Evolutionary conservation across 2,329 filamentous ascomycete genomes (phyloP).

Genomic region (Ophiostoma novo-ulmi): DNA sequence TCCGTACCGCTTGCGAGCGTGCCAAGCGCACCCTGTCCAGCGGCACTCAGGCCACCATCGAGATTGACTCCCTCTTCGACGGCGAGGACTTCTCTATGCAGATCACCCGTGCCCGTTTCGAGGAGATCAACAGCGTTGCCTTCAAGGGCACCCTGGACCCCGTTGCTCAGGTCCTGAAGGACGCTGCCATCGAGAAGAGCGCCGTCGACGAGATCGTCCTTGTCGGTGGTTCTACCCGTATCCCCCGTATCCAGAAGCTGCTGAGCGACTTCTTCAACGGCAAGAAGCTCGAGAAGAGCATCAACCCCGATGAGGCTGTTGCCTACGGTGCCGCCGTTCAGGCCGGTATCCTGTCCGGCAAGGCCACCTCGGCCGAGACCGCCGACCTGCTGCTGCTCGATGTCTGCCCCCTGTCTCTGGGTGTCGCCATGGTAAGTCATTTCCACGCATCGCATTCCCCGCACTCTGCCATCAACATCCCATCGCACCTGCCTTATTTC

Average conservation of each 20-base stretch:
- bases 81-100: conserved; percentile 96
- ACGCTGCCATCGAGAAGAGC: conserved; percentile 79
- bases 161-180: conserved; percentile 94
- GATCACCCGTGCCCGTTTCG: conserved; percentile 98
- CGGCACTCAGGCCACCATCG: conserved; percentile 93
- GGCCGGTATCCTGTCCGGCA: conserved; percentile 92
- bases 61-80: conserved; percentile 98
- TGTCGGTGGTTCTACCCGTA: conserved; percentile 98
- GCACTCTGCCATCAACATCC: background rate
- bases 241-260: conserved; percentile 97
- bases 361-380: conserved; percentile 88
- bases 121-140: conserved; percentile 94
- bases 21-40: conserved; percentile 98
- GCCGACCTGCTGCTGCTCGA: conserved; percentile 92
- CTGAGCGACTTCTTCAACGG: conserved; percentile 98
- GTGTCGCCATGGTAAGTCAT: conserved; percentile 55
- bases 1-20: conserved; percentile 97
- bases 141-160: conserved; percentile 92
- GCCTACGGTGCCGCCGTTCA: conserved; percentile 98
- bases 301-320: conserved; percentile 99
- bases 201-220: conserved; percentile 97
- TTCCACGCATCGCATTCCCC: background rate
- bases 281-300: conserved; percentile 99
- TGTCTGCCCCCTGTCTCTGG: conserved; percentile 91
- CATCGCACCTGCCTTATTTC: conserved; percentile 3